Evolutionary conservation across 2,329 filamentous ascomycete species (phyloP).

Genomic region (Moelleriella libera): DNA sequence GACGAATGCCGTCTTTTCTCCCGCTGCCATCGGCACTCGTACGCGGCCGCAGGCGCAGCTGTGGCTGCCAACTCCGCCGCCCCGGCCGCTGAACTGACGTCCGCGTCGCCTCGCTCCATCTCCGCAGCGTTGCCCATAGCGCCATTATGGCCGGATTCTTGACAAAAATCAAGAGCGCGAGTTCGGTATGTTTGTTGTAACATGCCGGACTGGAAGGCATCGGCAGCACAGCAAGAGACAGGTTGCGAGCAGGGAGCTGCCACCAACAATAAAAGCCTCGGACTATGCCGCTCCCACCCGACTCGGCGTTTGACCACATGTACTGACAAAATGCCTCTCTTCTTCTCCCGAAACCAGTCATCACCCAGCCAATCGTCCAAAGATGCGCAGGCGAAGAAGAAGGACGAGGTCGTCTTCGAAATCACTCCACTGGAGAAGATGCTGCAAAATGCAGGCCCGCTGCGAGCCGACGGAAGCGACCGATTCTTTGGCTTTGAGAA

Average conservation of each 20-base stretch:
- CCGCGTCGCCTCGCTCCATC: not conserved
- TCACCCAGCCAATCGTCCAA: slow-evolving; percentile 26
- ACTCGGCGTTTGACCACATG: not conserved
- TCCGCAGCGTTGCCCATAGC: not conserved
- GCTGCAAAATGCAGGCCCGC: slow-evolving; percentile 65
- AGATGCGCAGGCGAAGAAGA: slow-evolving; percentile 37
- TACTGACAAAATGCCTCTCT: slow-evolving; percentile 18
- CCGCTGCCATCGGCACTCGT: slow-evolving; percentile 12
- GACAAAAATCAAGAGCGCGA: slow-evolving; percentile 41
- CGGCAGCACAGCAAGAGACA: not conserved
- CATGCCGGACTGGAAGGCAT: not conserved
- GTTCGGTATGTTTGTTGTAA: slow-evolving; percentile 31
- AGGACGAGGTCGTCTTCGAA: slow-evolving; percentile 43
- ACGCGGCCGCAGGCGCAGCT: slow-evolving; percentile 20
- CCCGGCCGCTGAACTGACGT: slow-evolving; percentile 5
- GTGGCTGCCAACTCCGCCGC: slow-evolving; percentile 13
- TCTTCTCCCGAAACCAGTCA: slow-evolving; percentile 18
- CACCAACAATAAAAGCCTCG: too few relatives aligned
- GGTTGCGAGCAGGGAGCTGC: too few relatives aligned
- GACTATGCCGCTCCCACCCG: too few relatives aligned
- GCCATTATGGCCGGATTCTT: slow-evolving; percentile 41
- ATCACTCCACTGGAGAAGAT: slow-evolving; percentile 56
- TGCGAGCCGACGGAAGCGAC: slow-evolving; percentile 81
- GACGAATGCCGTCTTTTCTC: slow-evolving; percentile 3
- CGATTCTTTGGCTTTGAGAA: slow-evolving; percentile 99